Conservation (phyloP, 2,329 filamentous ascomycete species). For the Periconia macrospinosa region DNA sequence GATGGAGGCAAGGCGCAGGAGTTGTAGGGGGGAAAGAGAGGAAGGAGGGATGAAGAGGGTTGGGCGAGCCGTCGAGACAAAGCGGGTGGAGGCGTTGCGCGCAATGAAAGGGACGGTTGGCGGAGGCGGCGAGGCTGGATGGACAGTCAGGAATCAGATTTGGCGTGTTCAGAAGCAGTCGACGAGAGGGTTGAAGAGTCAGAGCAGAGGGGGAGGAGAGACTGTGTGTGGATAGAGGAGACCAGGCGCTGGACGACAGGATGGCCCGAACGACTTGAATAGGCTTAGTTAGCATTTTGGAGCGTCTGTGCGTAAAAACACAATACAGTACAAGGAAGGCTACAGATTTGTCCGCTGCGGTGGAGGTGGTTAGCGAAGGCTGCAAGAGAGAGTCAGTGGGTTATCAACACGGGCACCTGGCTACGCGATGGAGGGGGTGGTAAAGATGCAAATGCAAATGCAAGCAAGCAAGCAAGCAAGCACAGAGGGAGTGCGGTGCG, state of each 20-base stretch:
- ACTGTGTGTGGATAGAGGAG: not conserved
- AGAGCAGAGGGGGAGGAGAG: constrained; percentile 7
- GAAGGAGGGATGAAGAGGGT: constrained; percentile 26
- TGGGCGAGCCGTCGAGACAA: constrained; percentile 29
- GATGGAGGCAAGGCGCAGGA: constrained; percentile 25
- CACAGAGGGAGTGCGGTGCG: not conserved
- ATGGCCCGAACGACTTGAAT: not conserved
- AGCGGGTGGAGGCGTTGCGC: constrained; percentile 21
- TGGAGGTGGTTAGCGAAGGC: not conserved
- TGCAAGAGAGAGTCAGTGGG: not conserved
- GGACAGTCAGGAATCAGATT: constrained; percentile 4
- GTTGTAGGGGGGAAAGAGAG: constrained; percentile 10
- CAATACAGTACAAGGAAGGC: too few species aligned
- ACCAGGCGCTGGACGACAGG: not conserved
- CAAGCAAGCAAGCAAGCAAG: too few species aligned
- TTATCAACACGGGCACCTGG: not conserved
- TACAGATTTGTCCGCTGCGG: not conserved
- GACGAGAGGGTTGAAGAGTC: constrained; percentile 25
- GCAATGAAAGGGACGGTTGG: constrained; percentile 16
- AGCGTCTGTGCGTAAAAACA: not conserved
- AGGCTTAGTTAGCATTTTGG: not conserved
- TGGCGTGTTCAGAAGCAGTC: constrained; percentile 15
- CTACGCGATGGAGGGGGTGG: not conserved
- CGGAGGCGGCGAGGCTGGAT: constrained; percentile 19
- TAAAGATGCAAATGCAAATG: not conserved